A percentile compares a stretch with the other conserved stretches of the same genome.
phyloP scores from a whole-genome alignment of 2,329 filamentous ascomycete species.

The Trichoderma cornu-damae region DNA sequence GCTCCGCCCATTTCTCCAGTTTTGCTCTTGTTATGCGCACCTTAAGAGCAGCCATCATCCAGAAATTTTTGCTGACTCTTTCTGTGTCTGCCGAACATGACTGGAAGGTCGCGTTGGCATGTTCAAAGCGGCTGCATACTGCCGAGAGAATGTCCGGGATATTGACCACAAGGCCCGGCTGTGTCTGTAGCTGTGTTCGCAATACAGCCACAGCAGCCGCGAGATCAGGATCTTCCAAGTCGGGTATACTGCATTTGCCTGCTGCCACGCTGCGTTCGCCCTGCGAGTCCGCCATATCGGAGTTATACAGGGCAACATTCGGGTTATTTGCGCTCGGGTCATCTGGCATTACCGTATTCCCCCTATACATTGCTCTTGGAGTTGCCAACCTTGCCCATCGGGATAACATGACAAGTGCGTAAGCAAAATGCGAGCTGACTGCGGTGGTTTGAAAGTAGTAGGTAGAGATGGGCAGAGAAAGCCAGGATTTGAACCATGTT shows the following conservation, averaged over 20 bases:
- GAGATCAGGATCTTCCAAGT: constrained; percentile 36
- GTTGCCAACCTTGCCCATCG: constrained; percentile 47
- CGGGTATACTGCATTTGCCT: constrained; percentile 18
- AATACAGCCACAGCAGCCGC: constrained; percentile 39
- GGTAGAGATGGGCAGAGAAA: constrained; percentile 38
- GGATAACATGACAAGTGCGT: constrained; percentile 46
- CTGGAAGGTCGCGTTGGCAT: constrained; percentile 37
- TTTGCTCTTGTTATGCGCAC: constrained; percentile 43
- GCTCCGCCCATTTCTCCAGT: constrained; percentile 44
- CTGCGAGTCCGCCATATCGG: constrained; percentile 21
- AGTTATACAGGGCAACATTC: constrained; percentile 21
- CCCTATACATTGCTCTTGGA: constrained; percentile 30
- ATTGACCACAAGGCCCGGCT: constrained; percentile 43
- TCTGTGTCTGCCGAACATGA: constrained; percentile 29
- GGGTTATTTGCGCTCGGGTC: constrained; percentile 25
- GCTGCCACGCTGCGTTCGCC: neutral
- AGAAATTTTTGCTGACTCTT: constrained; percentile 41
- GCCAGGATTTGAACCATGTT: constrained; percentile 47
- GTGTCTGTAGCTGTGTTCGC: constrained; percentile 38
- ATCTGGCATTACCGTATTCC: constrained; percentile 25
- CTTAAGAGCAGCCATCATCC: constrained; percentile 46
- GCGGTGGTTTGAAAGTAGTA: constrained; percentile 46
- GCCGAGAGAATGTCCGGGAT: constrained; percentile 39
- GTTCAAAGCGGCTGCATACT: constrained; percentile 41
- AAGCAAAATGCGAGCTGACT: constrained; percentile 43